phyloP scores from a whole-genome alignment of 306 rosid genomes.

The Vachellia pachyceras region DNA sequence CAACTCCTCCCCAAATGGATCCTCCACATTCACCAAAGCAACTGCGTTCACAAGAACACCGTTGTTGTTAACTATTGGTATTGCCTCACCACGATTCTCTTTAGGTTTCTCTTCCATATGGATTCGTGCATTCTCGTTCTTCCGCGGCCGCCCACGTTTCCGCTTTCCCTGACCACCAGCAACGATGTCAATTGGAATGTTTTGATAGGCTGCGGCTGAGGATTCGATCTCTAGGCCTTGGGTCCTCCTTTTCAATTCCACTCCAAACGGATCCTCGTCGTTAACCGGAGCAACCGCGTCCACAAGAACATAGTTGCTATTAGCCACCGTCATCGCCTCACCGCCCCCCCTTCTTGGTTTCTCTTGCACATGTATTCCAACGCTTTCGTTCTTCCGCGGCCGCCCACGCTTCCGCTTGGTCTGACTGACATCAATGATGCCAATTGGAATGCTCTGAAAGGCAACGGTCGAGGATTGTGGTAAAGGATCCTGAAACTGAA shows the following conservation, averaged over 20 bases:
- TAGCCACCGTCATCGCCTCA: neutral
- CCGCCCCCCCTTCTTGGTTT: slow-evolving; percentile 10
- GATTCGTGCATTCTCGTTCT: slow-evolving; percentile 38
- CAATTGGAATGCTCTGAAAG: slow-evolving; percentile 30
- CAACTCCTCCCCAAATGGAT: slow-evolving; percentile 61
- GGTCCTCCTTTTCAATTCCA: slow-evolving; percentile 20
- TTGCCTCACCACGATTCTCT: slow-evolving; percentile 24
- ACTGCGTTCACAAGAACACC: slow-evolving; percentile 45
- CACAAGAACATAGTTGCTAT: neutral
- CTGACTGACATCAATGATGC: slow-evolving; percentile 2
- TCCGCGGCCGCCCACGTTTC: slow-evolving; percentile 83
- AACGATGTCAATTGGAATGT: slow-evolving; percentile 25
- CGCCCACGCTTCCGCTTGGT: slow-evolving; percentile 79
- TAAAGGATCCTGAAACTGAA: slow-evolving; percentile 38
- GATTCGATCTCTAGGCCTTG: slow-evolving; percentile 29
- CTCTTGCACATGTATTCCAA: slow-evolving; percentile 23
- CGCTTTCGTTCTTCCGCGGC: slow-evolving; percentile 59
- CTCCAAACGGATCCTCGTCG: slow-evolving; percentile 8
- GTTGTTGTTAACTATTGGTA: slow-evolving; percentile 28
- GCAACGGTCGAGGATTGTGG: neutral
- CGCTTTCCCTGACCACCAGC: slow-evolving; percentile 45
- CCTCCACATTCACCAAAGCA: slow-evolving; percentile 50
- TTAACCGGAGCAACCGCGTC: neutral
- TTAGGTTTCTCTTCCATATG: slow-evolving; percentile 25
- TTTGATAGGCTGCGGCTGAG: neutral